Conservation (phyloP, 2,329 filamentous ascomycete genomes). For the Exophiala aquamarina region DNA sequence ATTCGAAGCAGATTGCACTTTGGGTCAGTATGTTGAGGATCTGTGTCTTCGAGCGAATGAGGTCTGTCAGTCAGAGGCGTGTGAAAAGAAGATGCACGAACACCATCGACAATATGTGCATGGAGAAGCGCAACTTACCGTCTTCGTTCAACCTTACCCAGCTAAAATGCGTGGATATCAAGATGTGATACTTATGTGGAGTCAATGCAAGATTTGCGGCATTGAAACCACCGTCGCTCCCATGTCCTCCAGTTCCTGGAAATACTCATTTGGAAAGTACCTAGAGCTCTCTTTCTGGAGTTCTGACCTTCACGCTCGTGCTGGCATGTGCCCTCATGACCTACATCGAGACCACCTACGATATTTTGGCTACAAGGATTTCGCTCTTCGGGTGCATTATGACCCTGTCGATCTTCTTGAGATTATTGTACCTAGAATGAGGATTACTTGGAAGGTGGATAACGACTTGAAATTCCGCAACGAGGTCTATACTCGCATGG, state of each 20-base stretch:
- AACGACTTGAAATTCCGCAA: constrained; percentile 92
- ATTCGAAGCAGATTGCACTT: constrained; percentile 79
- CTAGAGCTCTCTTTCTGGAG: constrained; percentile 98
- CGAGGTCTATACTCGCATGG: constrained; percentile 77
- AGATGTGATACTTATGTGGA: constrained; percentile 95
- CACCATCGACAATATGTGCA: constrained; percentile 98
- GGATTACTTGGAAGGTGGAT: constrained; percentile 97
- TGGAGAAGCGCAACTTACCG: constrained; percentile 87
- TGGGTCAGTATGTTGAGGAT: constrained; percentile 94
- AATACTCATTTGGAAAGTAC: constrained; percentile 98
- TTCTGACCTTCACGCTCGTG: constrained; percentile 71
- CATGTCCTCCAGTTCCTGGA: constrained; percentile 95
- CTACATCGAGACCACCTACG: constrained; percentile 88
- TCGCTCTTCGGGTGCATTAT: constrained; percentile 85
- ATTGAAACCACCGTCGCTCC: constrained; percentile 84
- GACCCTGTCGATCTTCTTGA: constrained; percentile 91
- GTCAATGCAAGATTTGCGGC: constrained; percentile 86
- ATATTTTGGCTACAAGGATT: constrained; percentile 86
- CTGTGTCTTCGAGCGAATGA: constrained; percentile 73
- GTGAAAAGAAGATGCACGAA: constrained; percentile 83
- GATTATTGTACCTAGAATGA: constrained; percentile 84
- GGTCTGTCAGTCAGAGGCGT: constrained; percentile 79
- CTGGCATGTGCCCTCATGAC: constrained; percentile 82
- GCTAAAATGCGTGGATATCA: constrained; percentile 64
- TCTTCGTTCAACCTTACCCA: constrained; percentile 78